Evolutionary conservation across 75 land plant genomes (phyloP).

Genomic region (Larix kaempferi): DNA sequence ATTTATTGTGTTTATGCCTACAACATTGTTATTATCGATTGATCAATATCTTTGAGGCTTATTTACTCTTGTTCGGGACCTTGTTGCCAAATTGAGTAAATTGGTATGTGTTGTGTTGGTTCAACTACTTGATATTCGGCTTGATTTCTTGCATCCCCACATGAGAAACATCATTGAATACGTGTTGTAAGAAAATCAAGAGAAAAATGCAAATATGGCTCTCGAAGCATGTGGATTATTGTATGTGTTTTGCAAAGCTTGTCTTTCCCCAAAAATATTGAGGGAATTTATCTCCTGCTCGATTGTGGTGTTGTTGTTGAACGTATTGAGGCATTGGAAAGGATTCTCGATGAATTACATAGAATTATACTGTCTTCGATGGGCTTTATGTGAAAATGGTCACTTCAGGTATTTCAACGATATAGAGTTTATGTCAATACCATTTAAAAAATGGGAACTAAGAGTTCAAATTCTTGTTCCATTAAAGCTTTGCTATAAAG

Average conservation of each 20-base stretch:
- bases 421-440: slow-evolving; percentile 83
- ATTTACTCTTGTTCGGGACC: slow-evolving; percentile 78
- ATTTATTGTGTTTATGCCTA: slow-evolving; percentile 77
- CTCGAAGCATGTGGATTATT: slow-evolving; percentile 98
- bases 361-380: slow-evolving; percentile 5
- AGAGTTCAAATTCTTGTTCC: slow-evolving; percentile 10
- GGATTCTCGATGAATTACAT: too few relatives aligned
- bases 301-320: too few relatives aligned
- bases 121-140: slow-evolving; percentile 77
- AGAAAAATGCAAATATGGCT: slow-evolving; percentile 87
- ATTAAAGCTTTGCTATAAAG: slow-evolving; percentile 15
- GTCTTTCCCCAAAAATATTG: slow-evolving; percentile 21
- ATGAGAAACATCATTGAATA: too few relatives aligned
- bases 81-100: slow-evolving; percentile 84
- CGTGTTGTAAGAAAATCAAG: slow-evolving; percentile 91
- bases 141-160: slow-evolving; percentile 18
- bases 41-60: slow-evolving; percentile 93
- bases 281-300: too few relatives aligned
- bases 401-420: slow-evolving; percentile 64
- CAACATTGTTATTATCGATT: slow-evolving; percentile 73
- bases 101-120: slow-evolving; percentile 93
- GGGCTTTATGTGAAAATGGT: slow-evolving; percentile 38
- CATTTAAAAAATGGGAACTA: slow-evolving; percentile 32
- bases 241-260: slow-evolving; percentile 92
- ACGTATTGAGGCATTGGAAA: too few relatives aligned